A percentile compares a stretch with the other conserved stretches of the same genome.
These are phyloP conservation scores for Acanthamoeba culbertsoni DNA, from an alignment of 208 protist species.

Conservation along the genomic window DNA sequence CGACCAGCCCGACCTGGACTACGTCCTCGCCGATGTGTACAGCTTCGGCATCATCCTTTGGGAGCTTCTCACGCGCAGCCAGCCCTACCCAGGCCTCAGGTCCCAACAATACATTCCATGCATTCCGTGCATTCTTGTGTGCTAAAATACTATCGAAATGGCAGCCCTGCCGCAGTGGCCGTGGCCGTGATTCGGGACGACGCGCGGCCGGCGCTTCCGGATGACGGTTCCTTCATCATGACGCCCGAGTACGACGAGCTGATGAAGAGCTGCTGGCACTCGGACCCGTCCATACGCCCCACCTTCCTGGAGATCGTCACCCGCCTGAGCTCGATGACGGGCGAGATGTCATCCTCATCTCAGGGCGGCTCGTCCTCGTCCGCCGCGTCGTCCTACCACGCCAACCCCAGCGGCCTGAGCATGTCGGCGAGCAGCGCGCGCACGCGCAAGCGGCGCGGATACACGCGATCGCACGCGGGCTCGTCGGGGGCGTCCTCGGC, in stretches of 20 bases:
- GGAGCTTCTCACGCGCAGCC: constrained; percentile 1
- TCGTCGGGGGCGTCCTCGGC: neutral
- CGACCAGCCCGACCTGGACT: neutral
- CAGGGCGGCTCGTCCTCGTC: neutral
- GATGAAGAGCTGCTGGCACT: neutral
- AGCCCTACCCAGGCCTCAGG: neutral
- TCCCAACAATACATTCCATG: neutral
- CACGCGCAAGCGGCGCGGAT: neutral
- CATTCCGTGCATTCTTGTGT: neutral
- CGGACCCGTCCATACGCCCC: neutral
- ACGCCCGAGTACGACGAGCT: constrained; percentile 3
- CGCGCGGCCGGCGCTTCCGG: neutral
- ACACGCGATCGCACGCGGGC: neutral
- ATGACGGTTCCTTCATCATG: neutral
- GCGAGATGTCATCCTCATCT: neutral
- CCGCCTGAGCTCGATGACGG: neutral
- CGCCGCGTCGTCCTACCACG: neutral
- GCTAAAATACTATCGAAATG: neutral
- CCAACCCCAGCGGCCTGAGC: neutral
- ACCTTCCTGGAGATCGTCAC: constrained; percentile 39
- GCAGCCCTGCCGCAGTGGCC: constrained; percentile 38
- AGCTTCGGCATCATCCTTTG: constrained; percentile 32
- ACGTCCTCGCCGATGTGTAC: constrained; percentile 27
- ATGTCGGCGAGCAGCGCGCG: neutral
- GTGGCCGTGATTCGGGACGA: constrained; percentile 7